Base-by-base conservation (phyloP, 495 filamentous ascomycete species). In the Aspergillus sclerotioniger region DNA sequence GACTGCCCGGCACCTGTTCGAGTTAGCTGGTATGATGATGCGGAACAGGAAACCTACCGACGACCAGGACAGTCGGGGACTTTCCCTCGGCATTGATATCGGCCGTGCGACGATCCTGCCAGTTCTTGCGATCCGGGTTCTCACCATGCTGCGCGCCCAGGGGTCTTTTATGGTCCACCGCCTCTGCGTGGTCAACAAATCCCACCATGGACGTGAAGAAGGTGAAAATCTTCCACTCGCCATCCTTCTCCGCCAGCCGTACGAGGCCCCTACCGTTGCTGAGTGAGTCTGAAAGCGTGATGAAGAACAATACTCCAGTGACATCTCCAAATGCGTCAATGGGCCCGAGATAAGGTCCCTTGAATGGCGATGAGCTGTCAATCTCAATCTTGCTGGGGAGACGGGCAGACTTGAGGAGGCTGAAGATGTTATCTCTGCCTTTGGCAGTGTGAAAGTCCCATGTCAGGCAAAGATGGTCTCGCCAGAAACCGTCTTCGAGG, bases 41-140 rank as follows among this genome's bases (percentile, higher is more conserved):
- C 12, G 45, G 6, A 25, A 1, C 6, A 29, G 32, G 1, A 31
- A 51, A 70, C 78, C 61, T 77, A 86, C 89, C 88, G 52, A 92
- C 72, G 31, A 92, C 78, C 21, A 92, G 63, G 3, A 90, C 89
- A 0, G 78, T 79, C 0, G 87, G 88, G 13, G 87, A 79, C 4
- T 67, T 69, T 1, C 71, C 68, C 28, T 79, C 63, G 41, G 83
- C 86, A 15, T 87, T 78, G 1, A 62, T 52, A 25, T 84, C 82
- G 2, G 71, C 75, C n/a, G 71, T 70, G 44, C 88, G 76, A 54
- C 76, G 75, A 56, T 91, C 88, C 50, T 76, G 71, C 90, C 89
- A 91, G 59, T 88, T 91, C 62, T 21, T 82, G 68, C 70, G 82
- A 56, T 62, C 58, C 64, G 71, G 55, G 15, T 87, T 21, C 75